Evolutionary conservation across 768 basidiomycete species (phyloP).

Genomic region (Boletellus ananas): DNA sequence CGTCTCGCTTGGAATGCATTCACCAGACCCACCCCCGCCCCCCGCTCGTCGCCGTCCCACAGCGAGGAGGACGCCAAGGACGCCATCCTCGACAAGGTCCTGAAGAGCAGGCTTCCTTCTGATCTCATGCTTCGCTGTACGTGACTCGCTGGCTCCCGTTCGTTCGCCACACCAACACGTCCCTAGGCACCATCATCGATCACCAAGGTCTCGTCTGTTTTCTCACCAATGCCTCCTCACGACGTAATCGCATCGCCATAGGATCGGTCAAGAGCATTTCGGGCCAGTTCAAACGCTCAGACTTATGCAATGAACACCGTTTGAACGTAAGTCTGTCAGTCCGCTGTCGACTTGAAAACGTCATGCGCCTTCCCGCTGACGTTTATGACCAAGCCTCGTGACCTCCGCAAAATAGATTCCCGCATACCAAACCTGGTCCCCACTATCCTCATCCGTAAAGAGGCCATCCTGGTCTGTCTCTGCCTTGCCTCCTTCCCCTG

Average conservation of each 20-base stretch:
- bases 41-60: constrained; percentile 24
- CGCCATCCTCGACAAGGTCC: constrained; percentile 77
- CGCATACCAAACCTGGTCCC: constrained; percentile 92
- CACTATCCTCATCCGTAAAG: constrained; percentile 84
- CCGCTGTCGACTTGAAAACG: constrained; percentile 8
- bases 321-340: constrained; percentile 67
- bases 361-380: constrained; percentile 23
- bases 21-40: constrained; percentile 1
- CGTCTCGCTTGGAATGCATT: constrained; percentile 29
- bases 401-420: constrained; percentile 95
- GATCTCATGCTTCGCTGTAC: constrained; percentile 90
- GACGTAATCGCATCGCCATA: constrained; percentile 36
- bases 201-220: constrained; percentile 57
- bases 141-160: constrained; percentile 31
- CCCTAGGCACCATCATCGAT: constrained; percentile 81
- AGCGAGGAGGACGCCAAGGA: constrained; percentile 69
- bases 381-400: constrained; percentile 65
- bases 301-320: constrained; percentile 82
- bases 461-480: constrained; percentile 77
- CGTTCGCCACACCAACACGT: constrained; percentile 14
- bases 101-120: constrained; percentile 83
- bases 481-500: background rate
- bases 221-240: constrained; percentile 10
- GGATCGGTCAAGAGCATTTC: constrained; percentile 85
- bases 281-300: constrained; percentile 86